Conservation (phyloP, 83 land plant species). For the Picea abies region DNA sequence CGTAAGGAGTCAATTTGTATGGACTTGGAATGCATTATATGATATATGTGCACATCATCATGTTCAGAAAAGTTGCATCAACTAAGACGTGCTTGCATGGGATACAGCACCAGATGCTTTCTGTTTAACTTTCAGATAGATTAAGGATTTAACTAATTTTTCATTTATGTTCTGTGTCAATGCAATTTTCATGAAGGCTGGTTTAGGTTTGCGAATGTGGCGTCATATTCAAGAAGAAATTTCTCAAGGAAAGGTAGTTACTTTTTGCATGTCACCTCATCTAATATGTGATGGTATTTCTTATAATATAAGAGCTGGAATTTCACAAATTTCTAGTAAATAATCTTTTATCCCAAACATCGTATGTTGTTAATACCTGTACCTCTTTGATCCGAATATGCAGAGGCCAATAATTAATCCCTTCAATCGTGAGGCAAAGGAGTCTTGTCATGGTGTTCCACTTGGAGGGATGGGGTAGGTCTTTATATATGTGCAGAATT, state of each 20-base stretch:
- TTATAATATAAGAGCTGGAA: background rate
- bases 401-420: slow-evolving; percentile 66
- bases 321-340: background rate
- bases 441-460: slow-evolving; percentile 69
- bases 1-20: background rate
- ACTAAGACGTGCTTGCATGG: no score
- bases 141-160: background rate
- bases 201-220: slow-evolving; percentile 59
- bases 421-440: slow-evolving; percentile 36
- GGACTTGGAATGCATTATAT: background rate
- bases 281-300: background rate
- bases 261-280: slow-evolving; percentile 1
- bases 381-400: background rate
- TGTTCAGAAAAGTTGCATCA: background rate
- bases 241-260: slow-evolving; percentile 60
- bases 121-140: background rate
- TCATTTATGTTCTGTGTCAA: background rate
- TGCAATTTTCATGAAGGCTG: slow-evolving; percentile 39
- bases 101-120: no score
- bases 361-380: no score
- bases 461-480: slow-evolving; percentile 81
- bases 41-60: background rate
- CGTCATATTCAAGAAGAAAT: slow-evolving; percentile 49
- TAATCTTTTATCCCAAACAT: background rate
- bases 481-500: background rate